Evolutionary conservation across 306 rosid species (phyloP).

Genomic region (Prunus armeniaca): DNA sequence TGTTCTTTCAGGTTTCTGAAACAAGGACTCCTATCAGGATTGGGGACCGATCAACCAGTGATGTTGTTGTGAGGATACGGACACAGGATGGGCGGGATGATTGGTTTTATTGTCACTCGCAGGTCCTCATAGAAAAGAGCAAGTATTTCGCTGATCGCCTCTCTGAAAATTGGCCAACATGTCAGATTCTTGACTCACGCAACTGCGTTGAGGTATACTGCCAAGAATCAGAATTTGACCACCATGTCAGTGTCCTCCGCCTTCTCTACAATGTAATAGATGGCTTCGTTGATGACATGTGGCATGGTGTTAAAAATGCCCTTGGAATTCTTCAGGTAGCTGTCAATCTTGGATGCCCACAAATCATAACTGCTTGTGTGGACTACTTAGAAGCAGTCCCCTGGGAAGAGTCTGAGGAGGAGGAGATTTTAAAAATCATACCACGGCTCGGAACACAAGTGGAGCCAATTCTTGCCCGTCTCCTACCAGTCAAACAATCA

Average conservation of each 20-base stretch:
- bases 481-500: slow-evolving; percentile 73
- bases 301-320: slow-evolving; percentile 81
- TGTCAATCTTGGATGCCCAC: slow-evolving; percentile 70
- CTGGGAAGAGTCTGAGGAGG: slow-evolving; percentile 97
- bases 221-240: slow-evolving; percentile 70
- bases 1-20: slow-evolving; percentile 54
- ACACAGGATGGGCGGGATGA: slow-evolving; percentile 82
- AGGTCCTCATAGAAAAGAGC: slow-evolving; percentile 51
- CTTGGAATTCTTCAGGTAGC: slow-evolving; percentile 81
- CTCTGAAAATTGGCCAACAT: slow-evolving; percentile 93
- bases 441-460: slow-evolving; percentile 69
- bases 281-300: slow-evolving; percentile 59
- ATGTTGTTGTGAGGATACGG: slow-evolving; percentile 92
- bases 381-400: slow-evolving; percentile 85
- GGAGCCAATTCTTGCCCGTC: slow-evolving; percentile 84
- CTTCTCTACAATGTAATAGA: slow-evolving; percentile 58
- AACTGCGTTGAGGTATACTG: slow-evolving; percentile 84
- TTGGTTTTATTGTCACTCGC: slow-evolving; percentile 80
- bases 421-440: slow-evolving; percentile 74
- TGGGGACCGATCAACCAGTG: slow-evolving; percentile 78
- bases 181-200: slow-evolving; percentile 86
- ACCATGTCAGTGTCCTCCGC: slow-evolving; percentile 70
- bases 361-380: slow-evolving; percentile 65
- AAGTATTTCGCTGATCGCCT: slow-evolving; percentile 79
- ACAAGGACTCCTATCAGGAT: slow-evolving; percentile 34